phyloP scores from a whole-genome alignment of 257 asterid species.

The Rauvolfia tetraphylla region DNA sequence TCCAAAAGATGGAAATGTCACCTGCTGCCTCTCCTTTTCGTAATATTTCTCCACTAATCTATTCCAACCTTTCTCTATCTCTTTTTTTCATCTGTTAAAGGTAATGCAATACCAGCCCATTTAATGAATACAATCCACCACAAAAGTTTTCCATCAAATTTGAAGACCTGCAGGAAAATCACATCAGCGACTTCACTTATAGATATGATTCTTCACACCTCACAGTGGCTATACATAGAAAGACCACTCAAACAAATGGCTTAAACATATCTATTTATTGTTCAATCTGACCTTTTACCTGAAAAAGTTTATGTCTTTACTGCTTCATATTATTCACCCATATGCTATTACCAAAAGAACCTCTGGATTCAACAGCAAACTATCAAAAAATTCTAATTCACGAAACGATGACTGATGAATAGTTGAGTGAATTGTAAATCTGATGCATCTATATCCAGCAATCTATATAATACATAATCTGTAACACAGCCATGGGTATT shows the following conservation, averaged over 20 bases:
- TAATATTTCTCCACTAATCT: neutral
- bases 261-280: neutral
- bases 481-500: neutral
- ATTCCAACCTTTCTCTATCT: no score
- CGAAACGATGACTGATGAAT: neutral
- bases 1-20: neutral
- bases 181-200: neutral
- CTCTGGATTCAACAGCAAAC: neutral
- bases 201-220: neutral
- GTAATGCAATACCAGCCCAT: neutral
- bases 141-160: neutral
- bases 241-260: neutral
- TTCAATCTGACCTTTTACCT: neutral
- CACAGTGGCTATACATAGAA: neutral
- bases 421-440: neutral
- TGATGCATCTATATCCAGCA: neutral
- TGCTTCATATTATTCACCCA: neutral
- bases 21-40: neutral
- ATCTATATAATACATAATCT: neutral
- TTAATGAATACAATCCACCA: neutral
- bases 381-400: neutral
- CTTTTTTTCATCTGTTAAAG: conserved; percentile 1
- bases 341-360: neutral
- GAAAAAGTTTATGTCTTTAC: neutral
- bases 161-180: neutral